These are phyloP conservation scores for Phialophora verrucosa DNA, from an alignment of 2,329 filamentous ascomycete genomes.

Conservation along the genomic window DNA sequence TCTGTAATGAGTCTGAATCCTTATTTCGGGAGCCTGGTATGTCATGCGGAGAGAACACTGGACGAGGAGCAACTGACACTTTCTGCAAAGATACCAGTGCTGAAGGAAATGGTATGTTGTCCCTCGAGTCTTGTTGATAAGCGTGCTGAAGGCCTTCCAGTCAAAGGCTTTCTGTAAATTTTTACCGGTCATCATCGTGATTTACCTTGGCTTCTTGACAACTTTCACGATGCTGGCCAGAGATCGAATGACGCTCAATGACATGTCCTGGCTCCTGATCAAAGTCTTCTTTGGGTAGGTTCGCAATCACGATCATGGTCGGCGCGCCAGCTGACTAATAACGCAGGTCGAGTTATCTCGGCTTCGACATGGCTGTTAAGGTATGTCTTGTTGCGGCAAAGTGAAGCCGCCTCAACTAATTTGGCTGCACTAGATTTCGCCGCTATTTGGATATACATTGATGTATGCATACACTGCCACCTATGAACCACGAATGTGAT, in stretches of 20 bases:
- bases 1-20: conserved; percentile 85
- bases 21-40: conserved; percentile 80
- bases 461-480: conserved; percentile 35
- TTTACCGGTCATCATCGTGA: conserved; percentile 74
- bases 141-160: conserved; percentile 44
- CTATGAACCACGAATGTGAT: background rate
- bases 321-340: conserved; percentile 35
- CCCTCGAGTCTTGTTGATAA: background rate
- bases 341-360: conserved; percentile 59
- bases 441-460: conserved; percentile 39
- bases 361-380: conserved; percentile 58
- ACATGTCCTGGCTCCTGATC: conserved; percentile 66
- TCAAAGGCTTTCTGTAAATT: conserved; percentile 90
- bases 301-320: background rate
- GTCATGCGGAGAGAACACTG: conserved; percentile 26
- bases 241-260: conserved; percentile 59
- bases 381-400: conserved; percentile 11
- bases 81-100: conserved; percentile 71
- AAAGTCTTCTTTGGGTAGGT: conserved; percentile 66
- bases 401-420: conserved; percentile 12
- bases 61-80: conserved; percentile 6
- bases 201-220: conserved; percentile 87
- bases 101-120: conserved; percentile 79
- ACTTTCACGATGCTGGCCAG: conserved; percentile 70
- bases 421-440: conserved; percentile 36